Conservation (phyloP, 2,329 filamentous ascomycete genomes). For the Phoma sp. region DNA sequence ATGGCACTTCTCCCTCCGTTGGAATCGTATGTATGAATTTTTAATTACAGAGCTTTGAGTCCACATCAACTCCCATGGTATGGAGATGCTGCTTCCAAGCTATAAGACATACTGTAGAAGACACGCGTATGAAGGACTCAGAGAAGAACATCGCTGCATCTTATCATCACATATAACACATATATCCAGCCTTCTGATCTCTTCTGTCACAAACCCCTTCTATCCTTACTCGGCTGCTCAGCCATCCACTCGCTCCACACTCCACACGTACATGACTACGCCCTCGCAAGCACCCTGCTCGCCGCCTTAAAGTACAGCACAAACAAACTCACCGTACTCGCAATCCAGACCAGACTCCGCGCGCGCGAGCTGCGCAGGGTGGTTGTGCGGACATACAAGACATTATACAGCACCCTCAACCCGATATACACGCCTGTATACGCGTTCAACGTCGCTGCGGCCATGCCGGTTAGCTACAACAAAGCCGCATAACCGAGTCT, state of each 20-base stretch:
- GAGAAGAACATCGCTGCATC: too few relatives aligned
- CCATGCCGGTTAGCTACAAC: background rate
- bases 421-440: constrained; percentile 22
- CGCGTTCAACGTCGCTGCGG: constrained; percentile 30
- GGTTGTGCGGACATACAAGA: constrained; percentile 29
- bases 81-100: too few relatives aligned
- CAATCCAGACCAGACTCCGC: constrained; percentile 23
- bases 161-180: too few relatives aligned
- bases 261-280: background rate
- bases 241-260: too few relatives aligned
- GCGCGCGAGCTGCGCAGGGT: constrained; percentile 24
- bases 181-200: too few relatives aligned
- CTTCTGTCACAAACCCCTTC: too few relatives aligned
- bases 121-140: too few relatives aligned
- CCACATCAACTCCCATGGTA: too few relatives aligned
- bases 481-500: background rate
- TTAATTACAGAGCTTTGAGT: too few relatives aligned
- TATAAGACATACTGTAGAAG: background rate
- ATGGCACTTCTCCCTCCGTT: too few relatives aligned
- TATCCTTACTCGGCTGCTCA: too few relatives aligned
- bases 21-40: too few relatives aligned
- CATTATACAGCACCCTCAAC: constrained; percentile 28
- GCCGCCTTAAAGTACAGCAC: constrained; percentile 31
- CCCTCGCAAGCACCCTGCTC: constrained; percentile 12
- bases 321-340: constrained; percentile 17